These are phyloP conservation scores for Kockovaella imperatae DNA, from an alignment of 768 basidiomycete genomes.

Conservation along the genomic window DNA sequence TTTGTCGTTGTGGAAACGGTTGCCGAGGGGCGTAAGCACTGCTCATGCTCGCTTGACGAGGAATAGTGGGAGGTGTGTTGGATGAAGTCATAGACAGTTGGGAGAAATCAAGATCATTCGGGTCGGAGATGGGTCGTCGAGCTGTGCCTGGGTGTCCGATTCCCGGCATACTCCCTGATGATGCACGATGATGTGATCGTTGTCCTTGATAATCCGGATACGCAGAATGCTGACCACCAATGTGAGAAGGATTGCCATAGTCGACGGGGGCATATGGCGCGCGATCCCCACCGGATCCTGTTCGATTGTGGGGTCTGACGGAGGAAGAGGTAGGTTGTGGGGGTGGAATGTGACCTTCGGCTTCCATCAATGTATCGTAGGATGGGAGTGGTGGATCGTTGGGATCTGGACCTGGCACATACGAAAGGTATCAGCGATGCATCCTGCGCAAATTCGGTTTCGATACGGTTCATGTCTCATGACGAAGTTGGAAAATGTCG, in stretches of 20 bases:
- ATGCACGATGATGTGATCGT: slow-evolving; percentile 18
- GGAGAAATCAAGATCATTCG: slow-evolving; percentile 30
- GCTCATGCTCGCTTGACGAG: slow-evolving; percentile 10
- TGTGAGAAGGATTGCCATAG: slow-evolving; percentile 17
- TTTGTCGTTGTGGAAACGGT: slow-evolving; percentile 13
- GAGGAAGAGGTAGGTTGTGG: too few relatives aligned
- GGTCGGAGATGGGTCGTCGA: slow-evolving; percentile 31
- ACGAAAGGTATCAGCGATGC: too few relatives aligned
- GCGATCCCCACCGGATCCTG: too few relatives aligned
- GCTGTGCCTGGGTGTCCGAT: too few relatives aligned
- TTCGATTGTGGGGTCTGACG: too few relatives aligned
- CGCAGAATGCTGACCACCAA: too few relatives aligned
- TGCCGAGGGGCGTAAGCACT: slow-evolving; percentile 7
- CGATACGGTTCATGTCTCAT: too few relatives aligned
- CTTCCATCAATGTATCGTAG: slow-evolving; percentile 28
- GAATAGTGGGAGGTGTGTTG: slow-evolving; percentile 12
- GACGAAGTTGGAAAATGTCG: too few relatives aligned
- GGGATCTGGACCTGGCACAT: slow-evolving; percentile 13
- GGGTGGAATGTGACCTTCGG: slow-evolving; percentile 15
- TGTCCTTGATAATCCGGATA: too few relatives aligned
- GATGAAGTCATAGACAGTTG: slow-evolving; percentile 12
- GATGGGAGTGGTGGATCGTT: slow-evolving; percentile 32
- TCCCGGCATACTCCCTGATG: slow-evolving; percentile 19
- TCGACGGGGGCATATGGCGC: slow-evolving; percentile 38
- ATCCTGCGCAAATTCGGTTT: too few relatives aligned